Evolutionary conservation across 305 asterid species (phyloP).

Genomic region (Fraxinus greggii): DNA sequence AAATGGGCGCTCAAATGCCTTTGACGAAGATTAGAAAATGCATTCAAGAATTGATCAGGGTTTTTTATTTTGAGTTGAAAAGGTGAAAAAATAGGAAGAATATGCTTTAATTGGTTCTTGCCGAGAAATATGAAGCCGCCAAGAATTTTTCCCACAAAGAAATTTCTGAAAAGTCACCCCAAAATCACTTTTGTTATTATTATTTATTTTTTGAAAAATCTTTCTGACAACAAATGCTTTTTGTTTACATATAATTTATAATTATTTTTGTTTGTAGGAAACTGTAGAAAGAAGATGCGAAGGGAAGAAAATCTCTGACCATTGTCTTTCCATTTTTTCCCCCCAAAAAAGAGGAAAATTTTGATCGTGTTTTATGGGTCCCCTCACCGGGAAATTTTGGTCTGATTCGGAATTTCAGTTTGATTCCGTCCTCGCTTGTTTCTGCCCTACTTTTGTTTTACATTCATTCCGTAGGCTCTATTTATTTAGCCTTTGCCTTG

Average conservation of each 20-base stretch:
- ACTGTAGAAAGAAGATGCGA: neutral
- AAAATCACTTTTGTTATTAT: conserved; percentile 8
- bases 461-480: conserved; percentile 25
- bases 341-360: neutral
- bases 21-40: conserved; percentile 17
- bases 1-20: conserved; percentile 18
- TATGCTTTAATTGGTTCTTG: conserved; percentile 30
- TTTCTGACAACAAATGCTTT: conserved; percentile 13
- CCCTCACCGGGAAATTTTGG: conserved; percentile 1
- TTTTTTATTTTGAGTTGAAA: conserved; percentile 21
- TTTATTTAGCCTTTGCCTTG: no score
- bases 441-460: conserved; percentile 35
- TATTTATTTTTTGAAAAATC: conserved; percentile 8
- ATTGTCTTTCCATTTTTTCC: neutral
- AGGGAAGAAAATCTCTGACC: conserved; percentile 20
- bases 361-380: neutral
- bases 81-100: conserved; percentile 22
- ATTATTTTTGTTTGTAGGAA: conserved; percentile 4
- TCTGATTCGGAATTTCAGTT: neutral
- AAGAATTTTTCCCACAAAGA: neutral
- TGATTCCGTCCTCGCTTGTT: conserved; percentile 15
- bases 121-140: conserved; percentile 27
- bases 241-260: neutral
- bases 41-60: conserved; percentile 30
- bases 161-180: neutral